Evolutionary conservation across 2,329 filamentous ascomycete genomes (phyloP), one percentile per base, ranked within the genome.

Genomic region (Exophiala alcalophila): DNA sequence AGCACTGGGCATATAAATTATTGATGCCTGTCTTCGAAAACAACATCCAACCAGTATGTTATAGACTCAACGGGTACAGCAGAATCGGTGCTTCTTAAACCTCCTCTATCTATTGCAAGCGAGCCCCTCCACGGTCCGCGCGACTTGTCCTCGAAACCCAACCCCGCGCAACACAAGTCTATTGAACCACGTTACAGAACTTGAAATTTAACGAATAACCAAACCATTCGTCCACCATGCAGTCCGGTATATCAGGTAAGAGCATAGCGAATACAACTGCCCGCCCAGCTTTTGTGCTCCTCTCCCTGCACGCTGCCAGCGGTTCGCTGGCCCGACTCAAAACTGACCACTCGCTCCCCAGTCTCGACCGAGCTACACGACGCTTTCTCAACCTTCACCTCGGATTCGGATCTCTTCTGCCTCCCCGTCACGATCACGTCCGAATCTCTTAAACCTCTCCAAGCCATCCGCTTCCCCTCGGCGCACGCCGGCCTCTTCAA

Each of bases 241-340:
- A 71, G 62, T 71, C 68, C n/a, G 68, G 68, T 59, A 71, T 71
- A 50, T 61, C 67, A 59, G 68, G 68, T 70, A 61, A 38, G 50
- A 29, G 10, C 19, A 26, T 25, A 19, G 44, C 23, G 11, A 28
- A 6, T 20, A 20, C 12, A 11, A 14, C 21, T 16, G 16, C 23
- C 14, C 16, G 18, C 12, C 24, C 14, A 5, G 23, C 24, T 14
- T 20, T 12, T 12, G 10, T 16, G 19, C 5, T 10, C 41, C 38
- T 9, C 5, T 28, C 26, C 23, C 39, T 39, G 10, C 28, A 33
- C 21, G 14, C 32, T 19, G 27, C 28, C 32, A 47, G 39, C 46
- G 18, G 32, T 25, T 15, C 12, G 12, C 16, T 19, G 23, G 32
- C n/a, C 19, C 9, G n/a, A 8, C 40, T 16, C 41, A 11, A 15